phyloP scores from a whole-genome alignment of 116 monocot genomes.

The Thalassia testudinum region DNA sequence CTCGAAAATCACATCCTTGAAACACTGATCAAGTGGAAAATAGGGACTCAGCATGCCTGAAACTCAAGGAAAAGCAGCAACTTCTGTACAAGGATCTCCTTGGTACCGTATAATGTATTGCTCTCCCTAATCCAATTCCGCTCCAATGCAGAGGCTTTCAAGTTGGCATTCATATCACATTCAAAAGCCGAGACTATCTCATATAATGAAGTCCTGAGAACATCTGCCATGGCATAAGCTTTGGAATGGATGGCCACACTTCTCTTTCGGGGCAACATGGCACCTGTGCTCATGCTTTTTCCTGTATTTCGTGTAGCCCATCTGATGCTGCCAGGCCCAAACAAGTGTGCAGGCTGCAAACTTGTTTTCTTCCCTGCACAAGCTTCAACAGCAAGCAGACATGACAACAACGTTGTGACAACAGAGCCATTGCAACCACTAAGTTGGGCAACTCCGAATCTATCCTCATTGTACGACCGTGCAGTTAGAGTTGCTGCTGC shows the following conservation, averaged over 20 bases:
- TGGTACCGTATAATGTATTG: slow-evolving; percentile 63
- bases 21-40: neutral
- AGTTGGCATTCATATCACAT: slow-evolving; percentile 50
- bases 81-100: slow-evolving; percentile 63
- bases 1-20: no score
- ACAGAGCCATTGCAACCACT: slow-evolving; percentile 59
- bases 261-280: slow-evolving; percentile 25
- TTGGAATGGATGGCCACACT: slow-evolving; percentile 22
- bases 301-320: slow-evolving; percentile 39
- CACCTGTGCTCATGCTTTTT: slow-evolving; percentile 20
- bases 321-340: slow-evolving; percentile 61
- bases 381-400: slow-evolving; percentile 71
- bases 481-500: slow-evolving; percentile 52
- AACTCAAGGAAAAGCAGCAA: slow-evolving; percentile 49
- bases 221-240: slow-evolving; percentile 88
- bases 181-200: slow-evolving; percentile 54
- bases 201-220: slow-evolving; percentile 73
- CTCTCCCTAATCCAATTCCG: slow-evolving; percentile 71
- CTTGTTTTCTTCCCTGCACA: slow-evolving; percentile 81
- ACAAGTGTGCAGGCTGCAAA: slow-evolving; percentile 30
- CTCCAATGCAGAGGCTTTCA: slow-evolving; percentile 44
- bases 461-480: slow-evolving; percentile 64
- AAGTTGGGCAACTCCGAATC: slow-evolving; percentile 94
- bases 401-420: slow-evolving; percentile 56
- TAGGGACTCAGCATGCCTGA: slow-evolving; percentile 16